Conservation (phyloP, 192 early-diverging fungal genomes). For the Lunasporangiospora selenospora region DNA sequence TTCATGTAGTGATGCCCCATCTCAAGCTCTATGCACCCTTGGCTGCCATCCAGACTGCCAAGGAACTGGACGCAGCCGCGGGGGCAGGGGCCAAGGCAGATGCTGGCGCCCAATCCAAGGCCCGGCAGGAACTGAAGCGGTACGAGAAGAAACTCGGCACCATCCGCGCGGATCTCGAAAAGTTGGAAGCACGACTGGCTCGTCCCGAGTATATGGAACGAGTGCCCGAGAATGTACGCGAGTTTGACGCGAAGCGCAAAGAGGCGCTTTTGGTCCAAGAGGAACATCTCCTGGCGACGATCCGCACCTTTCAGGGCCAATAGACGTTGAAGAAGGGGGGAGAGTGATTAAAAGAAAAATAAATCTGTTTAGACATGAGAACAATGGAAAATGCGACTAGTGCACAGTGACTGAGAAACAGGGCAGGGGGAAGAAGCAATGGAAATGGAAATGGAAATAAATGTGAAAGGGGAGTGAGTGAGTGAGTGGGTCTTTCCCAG, state of each 20-base stretch:
- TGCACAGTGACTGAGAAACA: too few relatives aligned
- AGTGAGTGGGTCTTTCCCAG: too few relatives aligned
- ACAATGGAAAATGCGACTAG: too few relatives aligned
- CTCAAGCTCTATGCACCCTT: conserved; percentile 32
- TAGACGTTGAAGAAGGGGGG: too few relatives aligned
- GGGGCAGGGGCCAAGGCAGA: background rate
- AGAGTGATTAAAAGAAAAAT: too few relatives aligned
- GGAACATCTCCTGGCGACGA: conserved; percentile 15
- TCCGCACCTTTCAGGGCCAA: conserved; percentile 11
- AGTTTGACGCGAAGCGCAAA: conserved; percentile 11
- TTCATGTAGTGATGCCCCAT: conserved; percentile 19
- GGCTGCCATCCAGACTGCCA: conserved; percentile 26
- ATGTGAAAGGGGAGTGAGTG: too few relatives aligned
- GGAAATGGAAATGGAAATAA: too few relatives aligned
- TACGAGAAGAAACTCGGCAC: conserved; percentile 16
- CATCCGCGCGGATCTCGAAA: conserved; percentile 15
- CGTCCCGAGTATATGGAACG: conserved; percentile 19
- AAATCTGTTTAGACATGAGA: too few relatives aligned
- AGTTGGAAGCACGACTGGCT: conserved; percentile 9
- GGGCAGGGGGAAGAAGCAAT: too few relatives aligned
- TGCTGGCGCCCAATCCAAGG: background rate
- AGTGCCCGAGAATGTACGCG: conserved; percentile 20
- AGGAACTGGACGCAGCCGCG: conserved; percentile 1
- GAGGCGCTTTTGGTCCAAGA: conserved; percentile 22
- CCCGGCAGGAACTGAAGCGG: conserved; percentile 29